Evolutionary conservation across 352 stramenopile species (phyloP), one percentile per base, ranked within the genome.

Genomic region (Globisporangium acanthophoron): DNA sequence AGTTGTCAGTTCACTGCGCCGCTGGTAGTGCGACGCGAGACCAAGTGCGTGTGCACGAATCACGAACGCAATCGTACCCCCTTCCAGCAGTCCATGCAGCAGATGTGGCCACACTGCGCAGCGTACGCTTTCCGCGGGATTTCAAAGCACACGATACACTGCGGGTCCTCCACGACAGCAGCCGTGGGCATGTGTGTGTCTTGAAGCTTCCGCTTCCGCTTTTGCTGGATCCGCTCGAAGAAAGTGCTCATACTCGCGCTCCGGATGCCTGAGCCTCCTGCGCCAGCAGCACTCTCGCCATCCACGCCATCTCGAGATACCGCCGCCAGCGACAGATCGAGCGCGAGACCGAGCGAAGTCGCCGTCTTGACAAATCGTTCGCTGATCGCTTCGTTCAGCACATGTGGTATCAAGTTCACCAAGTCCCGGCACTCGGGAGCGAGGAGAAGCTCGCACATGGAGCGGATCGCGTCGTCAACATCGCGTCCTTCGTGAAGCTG

Each of bases 101-200:
- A 94, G 64, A 94, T 90, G 59, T 94, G 85, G 5, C 85, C 85
- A 35, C 85, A 94, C 29, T 80, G 74, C 1, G 85, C 81, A 16
- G 85, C 85, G 62, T 76, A 90, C 9, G 85, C 82, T 61, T 90
- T 92, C 4, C 66, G 76, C 0, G 78, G 76, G 35, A 94, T 86
- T 44, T 94, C 83, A 58, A 90, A 93, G 65, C 85, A 94, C 27
- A 94, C 85, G 39, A 86, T 75, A 49, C 85, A 94, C 65, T 94
- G 85, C 3, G 85, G 85, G 33, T 92, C 74, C 48, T 89, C 75
- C 16, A 94, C 71, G 11, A 89, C 59, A 16, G 78, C 74, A 39
- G 67, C 82, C 18, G 73, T 74, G 1, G 64, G 61, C 21, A 69
- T 50, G 16, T 71, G 61, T 0, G 54, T 53, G 5, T 56, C 48